Conservation (phyloP, 768 basidiomycete species). For the Podaxis carcinomalis region DNA sequence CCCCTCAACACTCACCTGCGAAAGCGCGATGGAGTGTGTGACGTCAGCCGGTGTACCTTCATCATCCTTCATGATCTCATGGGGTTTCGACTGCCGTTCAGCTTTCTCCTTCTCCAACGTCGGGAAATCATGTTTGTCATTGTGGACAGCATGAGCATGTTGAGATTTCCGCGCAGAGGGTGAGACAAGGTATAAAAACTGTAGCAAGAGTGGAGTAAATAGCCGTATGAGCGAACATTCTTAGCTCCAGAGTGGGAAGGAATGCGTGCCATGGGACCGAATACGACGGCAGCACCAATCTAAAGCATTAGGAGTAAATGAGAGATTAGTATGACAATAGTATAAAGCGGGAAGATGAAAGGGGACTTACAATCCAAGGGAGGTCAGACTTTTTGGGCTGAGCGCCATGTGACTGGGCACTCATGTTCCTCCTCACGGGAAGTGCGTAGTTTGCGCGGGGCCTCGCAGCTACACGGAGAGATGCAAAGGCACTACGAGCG, state of each 20-base stretch:
- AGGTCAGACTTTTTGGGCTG: conserved; percentile 33
- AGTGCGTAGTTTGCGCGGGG: conserved; percentile 19
- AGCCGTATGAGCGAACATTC: conserved; percentile 2
- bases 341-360: background rate
- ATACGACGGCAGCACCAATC: conserved; percentile 36
- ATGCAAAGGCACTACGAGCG: conserved; percentile 29
- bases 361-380: conserved; percentile 39
- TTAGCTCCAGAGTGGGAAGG: background rate
- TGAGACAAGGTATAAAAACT: conserved; percentile 40
- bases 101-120: conserved; percentile 18
- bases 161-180: conserved; percentile 33
- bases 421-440: conserved; percentile 30
- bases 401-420: conserved; percentile 30
- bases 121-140: conserved; percentile 32
- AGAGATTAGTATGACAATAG: conserved; percentile 7
- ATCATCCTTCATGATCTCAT: conserved; percentile 32
- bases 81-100: conserved; percentile 15
- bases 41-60: conserved; percentile 37
- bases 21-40: conserved; percentile 24
- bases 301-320: conserved; percentile 16
- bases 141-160: conserved; percentile 24
- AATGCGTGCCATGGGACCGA: conserved; percentile 36
- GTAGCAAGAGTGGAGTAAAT: conserved; percentile 6
- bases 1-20: conserved; percentile 24
- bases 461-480: conserved; percentile 27